A percentile compares a stretch with the other conserved stretches of the same genome.
Evolutionary conservation across 176 grass and related monocot species (phyloP).

Genomic region (maize (Zea mays)): Zm-B73-REFERENCE-NAM-5.0 NC_050097.1:236037501-236038000

Average conservation of each 20-base stretch:
- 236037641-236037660: constrained; percentile 56
- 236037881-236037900: not conserved
- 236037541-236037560: constrained; percentile 69
- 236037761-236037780: not conserved
- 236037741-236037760: constrained; percentile 7
- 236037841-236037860: not conserved
- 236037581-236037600: constrained; percentile 86
- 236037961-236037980: not conserved
- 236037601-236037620: constrained; percentile 78
- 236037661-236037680: constrained; percentile 19
- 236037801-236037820: constrained; percentile 3
- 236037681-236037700: constrained; percentile 4
- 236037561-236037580: constrained; percentile 76
- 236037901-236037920: constrained; percentile 13
- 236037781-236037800: not conserved
- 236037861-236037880: not conserved
- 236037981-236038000: constrained; percentile 19
- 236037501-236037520: constrained; percentile 76
- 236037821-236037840: constrained; percentile 6
- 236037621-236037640: constrained; percentile 76
- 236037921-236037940: constrained; percentile 11
- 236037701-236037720: constrained; percentile 2
- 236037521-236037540: constrained; percentile 74
- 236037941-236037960: not conserved
- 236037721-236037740: no score